Evolutionary conservation across 192 early-diverging fungal genomes (phyloP), one percentile per base, ranked within the genome.

Genomic region (Dimargaris xerosporica): DNA sequence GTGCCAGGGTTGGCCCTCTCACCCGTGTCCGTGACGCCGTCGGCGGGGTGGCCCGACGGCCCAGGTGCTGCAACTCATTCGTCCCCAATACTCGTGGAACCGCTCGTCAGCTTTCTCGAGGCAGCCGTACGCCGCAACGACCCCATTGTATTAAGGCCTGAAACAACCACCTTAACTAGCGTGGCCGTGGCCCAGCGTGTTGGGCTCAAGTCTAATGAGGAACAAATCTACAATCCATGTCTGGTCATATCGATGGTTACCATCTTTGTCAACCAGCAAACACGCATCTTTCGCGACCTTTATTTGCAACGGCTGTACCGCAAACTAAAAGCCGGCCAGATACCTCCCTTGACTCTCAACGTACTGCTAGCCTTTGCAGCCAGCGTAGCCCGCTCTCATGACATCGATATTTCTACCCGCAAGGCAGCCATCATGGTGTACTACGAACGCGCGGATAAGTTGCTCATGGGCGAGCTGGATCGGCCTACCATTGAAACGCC

Each of bases 221-320:
- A 60, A 44, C 16, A 16, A n/a, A 41, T 60, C 43, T 60, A 43
- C 39, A 13, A 41, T n/a, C 58, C 58, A 6, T 17, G 34, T 17
- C 26, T 60, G 58, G 58, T 60, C 5, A 30, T 17, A 7, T 44
- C 34, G 7, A 26, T 60, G 58, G 39, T 43, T 6, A 17, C 41
- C 58, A 23, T 60, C n/a, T 60, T 31, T 34, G 58, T 44, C 42
- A n/a, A 23, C 42, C 58, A 43, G 21, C 39, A 60, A n/a, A 39
- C 31, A 9, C 58, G 58, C 41, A 21, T 60, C 16, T 43, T 25
- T n/a, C 58, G 42, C 16, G 34, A 34, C 13, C 26, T 41, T 17
- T 60, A 43, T 60, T 44, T 43, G 28, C 34, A 60, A 12, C 58
- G 58, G 1, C 3, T 60, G 31, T 43, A 44, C n/a, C 58, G 58